Evolutionary conservation across 1,284 basidiomycete genomes (phyloP).

Genomic region (Entoloma clypeatum): DNA sequence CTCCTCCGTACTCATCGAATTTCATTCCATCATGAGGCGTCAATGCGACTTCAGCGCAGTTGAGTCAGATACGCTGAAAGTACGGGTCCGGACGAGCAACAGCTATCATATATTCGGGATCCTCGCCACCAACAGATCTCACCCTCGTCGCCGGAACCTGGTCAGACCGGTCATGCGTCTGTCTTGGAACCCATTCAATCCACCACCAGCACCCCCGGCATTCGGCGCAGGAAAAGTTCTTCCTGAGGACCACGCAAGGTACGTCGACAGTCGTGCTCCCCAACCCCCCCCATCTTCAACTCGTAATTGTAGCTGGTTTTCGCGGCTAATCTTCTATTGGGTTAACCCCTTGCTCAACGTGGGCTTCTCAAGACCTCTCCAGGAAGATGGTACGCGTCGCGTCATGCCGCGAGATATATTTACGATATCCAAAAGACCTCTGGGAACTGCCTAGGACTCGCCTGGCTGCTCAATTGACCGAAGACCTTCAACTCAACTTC

Average conservation of each 20-base stretch:
- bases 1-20: too few relatives aligned
- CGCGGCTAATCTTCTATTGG: constrained; percentile 37
- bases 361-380: constrained; percentile 39
- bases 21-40: too few relatives aligned
- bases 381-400: constrained; percentile 34
- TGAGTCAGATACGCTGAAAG: too few relatives aligned
- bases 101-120: not conserved
- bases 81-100: too few relatives aligned
- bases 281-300: constrained; percentile 1
- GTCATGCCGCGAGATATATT: not conserved
- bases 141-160: not conserved
- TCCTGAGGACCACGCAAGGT: constrained; percentile 25
- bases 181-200: constrained; percentile 22
- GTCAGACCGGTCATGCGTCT: not conserved
- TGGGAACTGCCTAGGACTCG: constrained; percentile 16
- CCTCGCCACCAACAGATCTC: not conserved
- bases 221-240: constrained; percentile 21
- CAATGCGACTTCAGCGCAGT: too few relatives aligned
- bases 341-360: constrained; percentile 36
- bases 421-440: constrained; percentile 8
- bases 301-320: constrained; percentile 37
- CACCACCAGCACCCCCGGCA: constrained; percentile 21
- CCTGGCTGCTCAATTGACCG: constrained; percentile 12
- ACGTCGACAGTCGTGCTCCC: constrained; percentile 6
- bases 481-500: constrained; percentile 13